These are phyloP conservation scores for Boletus vermiculosoides DNA, from an alignment of 768 basidiomycete genomes.

Conservation along the genomic window DNA sequence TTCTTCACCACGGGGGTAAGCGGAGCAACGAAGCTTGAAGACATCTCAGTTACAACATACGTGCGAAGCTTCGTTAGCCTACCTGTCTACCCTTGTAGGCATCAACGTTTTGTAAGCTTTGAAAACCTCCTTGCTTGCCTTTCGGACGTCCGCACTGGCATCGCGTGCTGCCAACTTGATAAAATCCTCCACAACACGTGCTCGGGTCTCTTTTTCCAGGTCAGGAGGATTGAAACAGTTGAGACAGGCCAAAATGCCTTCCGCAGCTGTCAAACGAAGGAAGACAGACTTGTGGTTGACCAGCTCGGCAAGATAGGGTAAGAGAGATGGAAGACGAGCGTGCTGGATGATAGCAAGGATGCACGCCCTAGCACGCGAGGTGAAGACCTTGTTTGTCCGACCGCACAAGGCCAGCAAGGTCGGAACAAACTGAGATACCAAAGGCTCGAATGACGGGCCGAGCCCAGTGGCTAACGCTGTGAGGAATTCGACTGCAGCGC, in stretches of 20 bases:
- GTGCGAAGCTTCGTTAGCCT: conserved; percentile 18
- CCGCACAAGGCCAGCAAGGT: conserved; percentile 63
- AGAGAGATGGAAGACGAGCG: conserved; percentile 63
- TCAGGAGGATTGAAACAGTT: conserved; percentile 80
- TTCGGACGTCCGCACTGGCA: conserved; percentile 73
- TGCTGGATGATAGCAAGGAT: conserved; percentile 61
- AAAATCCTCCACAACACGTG: conserved; percentile 64
- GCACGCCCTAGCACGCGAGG: conserved; percentile 60
- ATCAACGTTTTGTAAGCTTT: conserved; percentile 72
- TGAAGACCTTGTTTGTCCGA: conserved; percentile 77
- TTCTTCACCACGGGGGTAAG: conserved; percentile 75
- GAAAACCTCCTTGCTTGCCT: conserved; percentile 66
- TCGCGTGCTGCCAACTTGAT: conserved; percentile 69
- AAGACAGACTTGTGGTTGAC: conserved; percentile 65
- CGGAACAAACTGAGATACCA: conserved; percentile 67
- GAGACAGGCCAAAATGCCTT: conserved; percentile 62
- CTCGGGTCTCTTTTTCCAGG: conserved; percentile 64
- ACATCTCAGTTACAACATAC: conserved; percentile 6
- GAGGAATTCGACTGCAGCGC: conserved; percentile 64
- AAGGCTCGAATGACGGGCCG: conserved; percentile 60
- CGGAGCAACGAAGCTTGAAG: conserved; percentile 63
- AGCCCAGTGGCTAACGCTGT: conserved; percentile 51
- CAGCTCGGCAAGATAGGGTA: conserved; percentile 58
- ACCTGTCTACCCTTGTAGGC: conserved; percentile 69
- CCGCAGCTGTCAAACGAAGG: conserved; percentile 62